Conservation (phyloP, 352 stramenopile genomes). For the Globisporangium apiculatum region DNA sequence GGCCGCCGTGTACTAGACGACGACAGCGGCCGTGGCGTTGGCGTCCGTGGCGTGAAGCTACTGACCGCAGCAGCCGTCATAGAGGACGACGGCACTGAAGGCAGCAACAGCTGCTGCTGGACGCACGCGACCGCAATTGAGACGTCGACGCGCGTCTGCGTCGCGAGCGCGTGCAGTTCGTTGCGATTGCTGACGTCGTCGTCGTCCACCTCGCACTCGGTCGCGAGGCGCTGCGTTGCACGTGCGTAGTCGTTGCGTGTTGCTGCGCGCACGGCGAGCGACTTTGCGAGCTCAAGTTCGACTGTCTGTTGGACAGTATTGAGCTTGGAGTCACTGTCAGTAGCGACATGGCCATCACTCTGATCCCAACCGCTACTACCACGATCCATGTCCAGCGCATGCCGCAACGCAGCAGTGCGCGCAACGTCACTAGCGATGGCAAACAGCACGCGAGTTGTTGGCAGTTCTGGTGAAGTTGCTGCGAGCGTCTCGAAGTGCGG, state of each 20-base stretch:
- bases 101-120: background rate
- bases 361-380: too few relatives aligned
- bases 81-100: background rate
- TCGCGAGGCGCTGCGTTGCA: conserved; percentile 15
- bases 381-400: too few relatives aligned
- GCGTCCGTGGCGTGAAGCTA: conserved; percentile 15
- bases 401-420: too few relatives aligned
- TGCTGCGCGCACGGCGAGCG: conserved; percentile 20
- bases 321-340: too few relatives aligned
- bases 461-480: too few relatives aligned
- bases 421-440: too few relatives aligned
- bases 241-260: conserved; percentile 17
- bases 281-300: conserved; percentile 14
- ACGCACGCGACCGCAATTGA: conserved; percentile 2
- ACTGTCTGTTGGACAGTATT: conserved; percentile 1
- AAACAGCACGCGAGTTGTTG: too few relatives aligned
- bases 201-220: conserved; percentile 9
- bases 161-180: conserved; percentile 9
- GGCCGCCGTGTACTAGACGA: background rate
- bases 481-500: background rate
- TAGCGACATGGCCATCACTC: too few relatives aligned
- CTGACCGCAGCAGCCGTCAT: background rate
- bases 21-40: conserved; percentile 15
- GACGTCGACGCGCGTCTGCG: conserved; percentile 15
- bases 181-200: background rate